Conservation (phyloP, 2,329 filamentous ascomycete genomes). For the Pleurostoma richardsiae region DNA sequence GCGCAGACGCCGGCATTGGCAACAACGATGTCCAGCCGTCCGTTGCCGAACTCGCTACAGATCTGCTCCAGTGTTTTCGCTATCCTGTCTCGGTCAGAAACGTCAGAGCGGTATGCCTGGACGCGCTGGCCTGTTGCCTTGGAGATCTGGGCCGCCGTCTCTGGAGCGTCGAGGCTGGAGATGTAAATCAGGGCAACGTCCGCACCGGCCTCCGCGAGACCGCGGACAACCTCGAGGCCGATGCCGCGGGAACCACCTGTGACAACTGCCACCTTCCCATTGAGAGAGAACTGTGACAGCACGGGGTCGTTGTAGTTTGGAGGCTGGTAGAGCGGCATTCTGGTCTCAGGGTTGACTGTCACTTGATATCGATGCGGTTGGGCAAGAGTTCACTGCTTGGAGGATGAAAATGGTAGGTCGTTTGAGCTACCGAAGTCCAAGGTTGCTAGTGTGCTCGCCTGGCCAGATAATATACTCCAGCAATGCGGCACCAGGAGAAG, state of each 20-base stretch:
- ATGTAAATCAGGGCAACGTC: constrained; percentile 6
- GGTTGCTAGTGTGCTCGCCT: too few species aligned
- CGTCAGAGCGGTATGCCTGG: neutral
- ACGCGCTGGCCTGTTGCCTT: constrained; percentile 2
- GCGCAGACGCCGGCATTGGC: constrained; percentile 22
- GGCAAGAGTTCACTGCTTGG: neutral
- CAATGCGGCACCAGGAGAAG: too few species aligned
- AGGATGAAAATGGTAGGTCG: too few species aligned
- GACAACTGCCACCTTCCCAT: constrained; percentile 36
- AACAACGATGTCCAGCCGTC: constrained; percentile 17
- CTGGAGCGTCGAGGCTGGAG: neutral
- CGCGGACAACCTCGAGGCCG: constrained; percentile 6
- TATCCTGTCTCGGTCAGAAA: neutral
- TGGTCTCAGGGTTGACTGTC: neutral
- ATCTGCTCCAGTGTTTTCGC: constrained; percentile 10
- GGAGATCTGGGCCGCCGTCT: constrained; percentile 1
- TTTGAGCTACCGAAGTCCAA: too few species aligned
- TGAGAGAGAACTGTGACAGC: constrained; percentile 33
- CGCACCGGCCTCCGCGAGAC: constrained; percentile 6
- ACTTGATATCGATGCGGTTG: constrained; percentile 2
- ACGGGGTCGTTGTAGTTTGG: constrained; percentile 5
- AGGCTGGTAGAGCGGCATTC: constrained; percentile 24
- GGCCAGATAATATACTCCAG: too few species aligned
- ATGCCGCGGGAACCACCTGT: constrained; percentile 39
- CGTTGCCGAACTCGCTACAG: constrained; percentile 11